phyloP scores from a whole-genome alignment of 106 monocot species.

The Acorus gramineus region DNA sequence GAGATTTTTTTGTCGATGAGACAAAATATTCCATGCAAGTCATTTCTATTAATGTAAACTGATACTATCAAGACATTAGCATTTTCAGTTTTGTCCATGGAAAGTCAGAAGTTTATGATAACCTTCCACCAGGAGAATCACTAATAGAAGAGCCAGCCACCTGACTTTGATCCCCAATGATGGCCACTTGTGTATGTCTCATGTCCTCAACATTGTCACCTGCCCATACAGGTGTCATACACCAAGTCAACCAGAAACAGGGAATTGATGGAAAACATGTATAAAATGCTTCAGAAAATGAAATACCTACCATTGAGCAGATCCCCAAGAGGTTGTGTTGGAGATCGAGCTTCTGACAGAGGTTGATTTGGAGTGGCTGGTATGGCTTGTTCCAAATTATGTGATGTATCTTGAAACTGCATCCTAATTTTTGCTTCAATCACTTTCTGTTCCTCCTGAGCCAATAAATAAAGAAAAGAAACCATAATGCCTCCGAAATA shows the following conservation, averaged over 20 bases:
- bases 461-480: neutral
- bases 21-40: neutral
- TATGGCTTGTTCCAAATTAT: constrained; percentile 9
- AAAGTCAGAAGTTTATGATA: no score
- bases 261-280: constrained; percentile 1
- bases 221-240: no score
- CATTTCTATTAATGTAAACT: neutral
- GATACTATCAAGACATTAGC: neutral
- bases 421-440: constrained; percentile 41
- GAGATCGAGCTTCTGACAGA: constrained; percentile 1
- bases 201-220: neutral
- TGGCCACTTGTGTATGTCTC: neutral
- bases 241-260: no score
- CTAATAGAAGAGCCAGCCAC: neutral
- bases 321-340: neutral
- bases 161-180: neutral
- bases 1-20: no score
- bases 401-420: constrained; percentile 18
- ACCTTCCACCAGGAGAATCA: neutral
- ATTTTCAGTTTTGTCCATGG: no score
- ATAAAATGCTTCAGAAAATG: no score
- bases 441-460: constrained; percentile 47
- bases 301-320: no score
- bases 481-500: neutral
- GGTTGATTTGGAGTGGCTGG: neutral